A percentile compares a stretch with the other conserved stretches of the same genome.
Conservation (phyloP, 1,284 basidiomycete genomes). For the Termitomyces sp. region DNA sequence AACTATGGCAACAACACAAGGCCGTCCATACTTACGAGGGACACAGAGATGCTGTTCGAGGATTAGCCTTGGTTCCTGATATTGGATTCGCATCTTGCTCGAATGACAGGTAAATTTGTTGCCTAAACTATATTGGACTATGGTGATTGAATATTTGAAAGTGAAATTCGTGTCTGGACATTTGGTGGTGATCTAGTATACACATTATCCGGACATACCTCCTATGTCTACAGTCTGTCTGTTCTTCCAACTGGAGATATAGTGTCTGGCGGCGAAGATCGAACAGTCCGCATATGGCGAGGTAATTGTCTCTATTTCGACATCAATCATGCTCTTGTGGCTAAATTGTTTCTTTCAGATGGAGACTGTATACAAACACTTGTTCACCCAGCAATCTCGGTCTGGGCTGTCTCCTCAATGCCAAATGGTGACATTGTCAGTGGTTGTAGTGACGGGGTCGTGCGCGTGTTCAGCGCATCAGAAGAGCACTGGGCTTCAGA, state of each 20-base stretch:
- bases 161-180: conserved; percentile 90
- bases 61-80: conserved; percentile 73
- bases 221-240: conserved; percentile 91
- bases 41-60: conserved; percentile 89
- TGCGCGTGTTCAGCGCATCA: conserved; percentile 82
- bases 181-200: conserved; percentile 74
- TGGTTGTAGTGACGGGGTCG: conserved; percentile 82
- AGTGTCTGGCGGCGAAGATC: conserved; percentile 44
- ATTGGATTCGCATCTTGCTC: conserved; percentile 93
- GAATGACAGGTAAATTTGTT: conserved; percentile 75
- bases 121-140: background rate
- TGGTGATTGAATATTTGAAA: conserved; percentile 26
- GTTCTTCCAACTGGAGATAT: conserved; percentile 54
- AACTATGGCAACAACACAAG: conserved; percentile 80
- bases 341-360: conserved; percentile 29
- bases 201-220: conserved; percentile 88
- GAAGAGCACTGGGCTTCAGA: conserved; percentile 72
- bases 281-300: conserved; percentile 41
- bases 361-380: conserved; percentile 84
- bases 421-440: conserved; percentile 88
- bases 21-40: conserved; percentile 73
- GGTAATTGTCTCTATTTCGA: conserved; percentile 27
- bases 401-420: conserved; percentile 87
- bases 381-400: conserved; percentile 88
- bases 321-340: background rate